A percentile compares a stretch with the other conserved stretches of the same genome.
Conservation (phyloP, 768 basidiomycete genomes). For the Leucosporidium yakuticum region DNA sequence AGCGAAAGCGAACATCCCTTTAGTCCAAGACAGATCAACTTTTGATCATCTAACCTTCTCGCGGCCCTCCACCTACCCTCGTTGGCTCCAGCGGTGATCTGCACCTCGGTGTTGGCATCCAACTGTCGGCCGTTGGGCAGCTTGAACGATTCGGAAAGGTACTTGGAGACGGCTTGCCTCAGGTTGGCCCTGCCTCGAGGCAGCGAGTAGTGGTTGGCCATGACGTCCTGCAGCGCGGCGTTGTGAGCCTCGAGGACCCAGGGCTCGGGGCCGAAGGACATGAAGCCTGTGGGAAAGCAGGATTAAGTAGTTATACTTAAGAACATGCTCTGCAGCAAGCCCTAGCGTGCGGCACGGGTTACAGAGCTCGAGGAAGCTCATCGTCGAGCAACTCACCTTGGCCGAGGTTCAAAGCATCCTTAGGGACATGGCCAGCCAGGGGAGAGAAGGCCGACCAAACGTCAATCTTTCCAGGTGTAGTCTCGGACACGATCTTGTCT, state of each 20-base stretch:
- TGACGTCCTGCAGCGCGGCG: conserved; percentile 58
- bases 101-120: conserved; percentile 77
- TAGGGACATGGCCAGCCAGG: conserved; percentile 51
- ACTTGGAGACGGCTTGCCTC: conserved; percentile 74
- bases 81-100: conserved; percentile 94
- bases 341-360: no score
- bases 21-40: background rate
- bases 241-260: conserved; percentile 73
- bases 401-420: conserved; percentile 91
- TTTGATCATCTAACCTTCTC: background rate
- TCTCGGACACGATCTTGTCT: conserved; percentile 1
- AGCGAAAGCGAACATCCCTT: conserved; percentile 82
- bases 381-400: conserved; percentile 45
- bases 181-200: conserved; percentile 67
- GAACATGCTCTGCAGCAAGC: background rate
- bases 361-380: no score
- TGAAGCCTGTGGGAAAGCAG: conserved; percentile 54
- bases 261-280: conserved; percentile 80
- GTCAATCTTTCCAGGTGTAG: conserved; percentile 45
- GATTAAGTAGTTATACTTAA: background rate
- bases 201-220: conserved; percentile 71
- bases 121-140: conserved; percentile 56
- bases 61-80: conserved; percentile 59
- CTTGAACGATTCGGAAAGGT: conserved; percentile 62
- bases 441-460: conserved; percentile 72